Evolutionary conservation across 2,329 filamentous ascomycete genomes (phyloP).

Genomic region (Xylaria arbuscula): DNA sequence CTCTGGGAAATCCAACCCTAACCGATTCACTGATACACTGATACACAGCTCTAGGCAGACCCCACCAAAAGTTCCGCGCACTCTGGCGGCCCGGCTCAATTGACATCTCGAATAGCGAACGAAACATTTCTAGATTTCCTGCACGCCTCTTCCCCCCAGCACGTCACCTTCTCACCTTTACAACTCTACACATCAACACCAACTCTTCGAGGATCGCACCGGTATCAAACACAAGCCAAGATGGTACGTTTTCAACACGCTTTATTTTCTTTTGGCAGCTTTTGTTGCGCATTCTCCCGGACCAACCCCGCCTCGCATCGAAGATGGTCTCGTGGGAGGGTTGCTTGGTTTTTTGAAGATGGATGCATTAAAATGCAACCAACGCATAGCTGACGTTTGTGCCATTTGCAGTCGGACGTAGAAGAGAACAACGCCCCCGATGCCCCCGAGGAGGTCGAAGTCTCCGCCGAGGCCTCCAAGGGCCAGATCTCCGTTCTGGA

Average conservation of each 20-base stretch:
- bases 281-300: neutral
- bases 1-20: conserved; percentile 47
- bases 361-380: conserved; percentile 30
- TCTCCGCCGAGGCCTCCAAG: conserved; percentile 88
- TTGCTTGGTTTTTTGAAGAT: conserved; percentile 8
- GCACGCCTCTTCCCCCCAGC: conserved; percentile 35
- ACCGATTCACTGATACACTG: conserved; percentile 46
- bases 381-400: conserved; percentile 40
- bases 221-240: conserved; percentile 67
- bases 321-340: neutral
- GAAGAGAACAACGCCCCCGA: conserved; percentile 96
- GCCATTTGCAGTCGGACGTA: conserved; percentile 88
- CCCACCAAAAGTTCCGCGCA: conserved; percentile 28
- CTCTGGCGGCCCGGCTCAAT: conserved; percentile 41
- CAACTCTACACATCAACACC: conserved; percentile 43
- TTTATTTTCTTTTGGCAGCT: neutral
- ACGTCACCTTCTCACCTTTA: conserved; percentile 38
- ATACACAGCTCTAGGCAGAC: conserved; percentile 42
- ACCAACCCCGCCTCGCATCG: conserved; percentile 26
- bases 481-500: conserved; percentile 98
- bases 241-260: conserved; percentile 63
- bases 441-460: conserved; percentile 90
- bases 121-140: conserved; percentile 41
- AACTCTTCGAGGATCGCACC: conserved; percentile 76
- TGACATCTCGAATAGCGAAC: conserved; percentile 41